A percentile compares a stretch with the other conserved stretches of the same genome.
Conservation (phyloP, 2,329 filamentous ascomycete genomes). For the Colletotrichum nymphaeae region DNA sequence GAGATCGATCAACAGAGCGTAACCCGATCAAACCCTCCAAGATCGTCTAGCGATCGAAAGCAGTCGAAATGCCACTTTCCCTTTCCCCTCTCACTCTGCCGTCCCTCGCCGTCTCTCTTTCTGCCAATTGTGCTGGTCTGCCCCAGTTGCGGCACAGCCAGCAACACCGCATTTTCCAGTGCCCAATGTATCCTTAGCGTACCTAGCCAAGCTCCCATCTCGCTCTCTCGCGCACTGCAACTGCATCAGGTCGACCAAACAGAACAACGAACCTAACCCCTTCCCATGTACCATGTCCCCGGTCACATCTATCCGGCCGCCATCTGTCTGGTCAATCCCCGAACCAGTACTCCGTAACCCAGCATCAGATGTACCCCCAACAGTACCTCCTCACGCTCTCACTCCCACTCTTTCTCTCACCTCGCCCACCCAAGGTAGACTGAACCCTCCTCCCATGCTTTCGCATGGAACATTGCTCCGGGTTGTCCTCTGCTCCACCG, state of each 20-base stretch:
- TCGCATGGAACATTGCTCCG: conserved; percentile 12
- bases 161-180: background rate
- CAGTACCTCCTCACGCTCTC: background rate
- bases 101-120: background rate
- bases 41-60: conserved; percentile 38
- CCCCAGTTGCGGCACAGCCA: background rate
- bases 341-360: background rate
- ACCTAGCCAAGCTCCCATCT: background rate
- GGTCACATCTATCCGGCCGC: background rate
- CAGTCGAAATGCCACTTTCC: conserved; percentile 31
- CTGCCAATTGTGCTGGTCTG: background rate
- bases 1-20: conserved; percentile 40
- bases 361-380: background rate
- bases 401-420: conserved; percentile 8
- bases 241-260: background rate
- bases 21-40: conserved; percentile 37
- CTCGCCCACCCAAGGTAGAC: background rate
- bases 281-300: background rate
- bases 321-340: background rate
- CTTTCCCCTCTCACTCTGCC: conserved; percentile 16
- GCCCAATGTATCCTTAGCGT: background rate
- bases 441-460: background rate
- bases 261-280: background rate
- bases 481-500: background rate
- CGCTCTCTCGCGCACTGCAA: background rate